Base-by-base conservation (phyloP, 108 stramenopile genomes). In the Nitzschia sp. region DNA sequence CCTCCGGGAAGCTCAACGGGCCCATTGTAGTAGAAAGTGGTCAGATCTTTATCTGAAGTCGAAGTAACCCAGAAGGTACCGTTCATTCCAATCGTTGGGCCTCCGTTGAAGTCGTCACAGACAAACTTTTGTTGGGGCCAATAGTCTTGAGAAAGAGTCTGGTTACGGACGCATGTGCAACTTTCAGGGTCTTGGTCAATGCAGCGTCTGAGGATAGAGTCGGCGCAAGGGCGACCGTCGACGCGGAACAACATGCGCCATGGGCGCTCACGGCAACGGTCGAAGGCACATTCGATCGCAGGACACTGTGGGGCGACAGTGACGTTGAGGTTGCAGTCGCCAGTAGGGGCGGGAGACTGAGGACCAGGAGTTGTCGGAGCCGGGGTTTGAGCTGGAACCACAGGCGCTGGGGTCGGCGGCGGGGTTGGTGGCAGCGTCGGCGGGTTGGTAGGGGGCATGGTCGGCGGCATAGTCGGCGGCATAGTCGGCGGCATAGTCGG, bases 21-120 rank as follows among this genome's bases (percentile, higher is more conserved):
- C 1, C 72, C 72, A 2, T 55, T 30, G 26, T 59, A 74, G 57
- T 66, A 74, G n/a, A n/a, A n/a, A 26, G 46, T 59, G 18, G 2
- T 13, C 3, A 18, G 21, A 17, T 54, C 72, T 18, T 48, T 48
- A 9, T 9, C 48, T 5, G n/a, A 2, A 23, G 47, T 31, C 26
- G 47, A 4, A 3, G 6, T 26, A 56, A 47, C 53, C 4, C 18
- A 57, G 62, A 42, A 28, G 61, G 36, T 55, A 34, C 63, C 9
- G 18, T 18, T 21, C 2, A 15, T 19, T 9, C 25, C 47, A 28
- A 61, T 23, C 15, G 29, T 4, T n/a, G 66, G 66, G 1, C 48
- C 48, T 25, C 66, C 66, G 26, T 67, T 67, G 51, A 26, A 51
- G 21, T 67, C 66, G 0, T 32, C 33, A 23, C 66, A 67, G n/a